Evolutionary conservation across 2,329 filamentous ascomycete species (phyloP).

Genomic region (Epichloe uncinata): DNA sequence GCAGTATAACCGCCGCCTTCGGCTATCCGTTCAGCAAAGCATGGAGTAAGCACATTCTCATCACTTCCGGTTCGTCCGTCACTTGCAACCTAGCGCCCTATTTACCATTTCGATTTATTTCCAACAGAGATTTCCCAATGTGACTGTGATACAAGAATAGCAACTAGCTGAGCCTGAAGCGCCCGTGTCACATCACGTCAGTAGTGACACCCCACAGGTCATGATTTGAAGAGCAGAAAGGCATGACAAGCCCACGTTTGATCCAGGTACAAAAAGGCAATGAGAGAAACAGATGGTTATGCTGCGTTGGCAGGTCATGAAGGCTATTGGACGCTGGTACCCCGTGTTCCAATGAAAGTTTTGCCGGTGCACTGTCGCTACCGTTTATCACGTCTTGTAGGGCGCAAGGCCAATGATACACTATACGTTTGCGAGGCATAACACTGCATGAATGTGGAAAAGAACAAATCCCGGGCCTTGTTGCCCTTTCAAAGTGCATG

Average conservation of each 20-base stretch:
- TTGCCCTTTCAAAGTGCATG: background rate
- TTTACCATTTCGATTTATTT: background rate
- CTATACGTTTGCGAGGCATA: background rate
- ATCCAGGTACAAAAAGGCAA: background rate
- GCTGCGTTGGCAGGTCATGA: background rate
- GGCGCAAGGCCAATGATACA: background rate
- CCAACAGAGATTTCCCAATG: conserved; percentile 20
- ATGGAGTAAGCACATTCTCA: conserved; percentile 37
- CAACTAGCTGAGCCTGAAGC: background rate
- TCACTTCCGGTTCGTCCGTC: background rate
- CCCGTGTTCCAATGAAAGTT: background rate
- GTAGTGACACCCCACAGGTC: background rate
- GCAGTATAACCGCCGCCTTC: conserved; percentile 67
- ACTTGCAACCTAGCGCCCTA: background rate
- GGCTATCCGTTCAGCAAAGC: conserved; percentile 61
- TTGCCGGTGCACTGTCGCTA: background rate
- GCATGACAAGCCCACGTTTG: background rate
- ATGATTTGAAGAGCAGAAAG: background rate
- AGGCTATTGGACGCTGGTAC: background rate
- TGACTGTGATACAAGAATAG: conserved; percentile 6
- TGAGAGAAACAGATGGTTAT: background rate
- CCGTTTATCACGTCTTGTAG: background rate
- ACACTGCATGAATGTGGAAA: too few relatives aligned
- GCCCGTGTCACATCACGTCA: background rate
- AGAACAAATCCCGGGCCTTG: background rate